A percentile compares a stretch with the other conserved stretches of the same genome.
Evolutionary conservation across 495 filamentous ascomycete species (phyloP).

Genomic region (Hypoxylon trugodes): DNA sequence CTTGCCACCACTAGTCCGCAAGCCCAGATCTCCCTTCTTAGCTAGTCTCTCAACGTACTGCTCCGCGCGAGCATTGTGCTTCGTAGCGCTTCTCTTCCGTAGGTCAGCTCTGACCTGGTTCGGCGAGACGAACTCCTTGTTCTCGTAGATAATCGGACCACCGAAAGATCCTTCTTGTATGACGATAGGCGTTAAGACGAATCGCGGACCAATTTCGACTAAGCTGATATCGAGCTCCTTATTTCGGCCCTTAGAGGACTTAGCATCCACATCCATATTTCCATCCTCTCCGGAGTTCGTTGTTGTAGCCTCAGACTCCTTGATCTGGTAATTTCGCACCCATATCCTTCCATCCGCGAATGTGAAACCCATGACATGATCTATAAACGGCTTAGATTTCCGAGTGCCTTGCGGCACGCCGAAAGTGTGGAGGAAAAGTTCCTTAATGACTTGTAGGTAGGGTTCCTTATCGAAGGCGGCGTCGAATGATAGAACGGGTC

Average conservation of each 20-base stretch:
- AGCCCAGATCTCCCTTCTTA: constrained; percentile 78
- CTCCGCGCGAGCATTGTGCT: constrained; percentile 77
- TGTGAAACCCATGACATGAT: constrained; percentile 93
- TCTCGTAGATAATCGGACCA: constrained; percentile 97
- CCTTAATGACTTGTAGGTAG: constrained; percentile 77
- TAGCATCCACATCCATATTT: constrained; percentile 39
- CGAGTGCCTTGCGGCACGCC: constrained; percentile 87
- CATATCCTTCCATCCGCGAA: constrained; percentile 95
- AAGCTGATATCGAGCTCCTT: constrained; percentile 78
- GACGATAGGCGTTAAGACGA: constrained; percentile 94
- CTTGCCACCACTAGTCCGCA: constrained; percentile 70
- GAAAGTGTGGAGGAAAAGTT: constrained; percentile 91
- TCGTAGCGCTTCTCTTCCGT: constrained; percentile 74
- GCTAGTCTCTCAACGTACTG: constrained; percentile 72
- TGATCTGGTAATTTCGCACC: constrained; percentile 93
- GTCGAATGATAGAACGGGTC: constrained; percentile 96
- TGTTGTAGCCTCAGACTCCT: constrained; percentile 75
- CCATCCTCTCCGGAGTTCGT: constrained; percentile 47
- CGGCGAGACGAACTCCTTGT: constrained; percentile 96
- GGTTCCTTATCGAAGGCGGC: constrained; percentile 79
- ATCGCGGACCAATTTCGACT: constrained; percentile 93
- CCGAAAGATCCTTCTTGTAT: constrained; percentile 96
- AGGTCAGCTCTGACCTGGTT: constrained; percentile 91
- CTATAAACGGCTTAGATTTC: constrained; percentile 93
- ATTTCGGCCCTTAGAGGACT: constrained; percentile 47